Base-by-base conservation (phyloP, 306 rosid genomes). In the Bauhinia variegata region DNA sequence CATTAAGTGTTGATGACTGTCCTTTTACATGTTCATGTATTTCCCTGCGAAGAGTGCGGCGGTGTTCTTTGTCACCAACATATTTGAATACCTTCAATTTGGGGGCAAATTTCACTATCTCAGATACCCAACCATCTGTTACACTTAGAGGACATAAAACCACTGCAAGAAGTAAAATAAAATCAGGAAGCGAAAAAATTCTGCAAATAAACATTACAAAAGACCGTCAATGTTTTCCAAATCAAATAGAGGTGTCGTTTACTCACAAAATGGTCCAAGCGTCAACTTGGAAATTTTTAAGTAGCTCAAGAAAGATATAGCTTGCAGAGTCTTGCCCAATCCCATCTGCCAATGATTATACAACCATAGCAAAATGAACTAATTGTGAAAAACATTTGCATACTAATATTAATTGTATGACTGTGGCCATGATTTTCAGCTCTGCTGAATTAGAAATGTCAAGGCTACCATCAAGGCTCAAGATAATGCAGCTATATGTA, bases 261-360 rank as follows among this genome's bases (percentile, higher is more conserved):
- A 87, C 98, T 89, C 84, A 89, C 98, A 83, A 78, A 87, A 92
- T 86, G 96, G 96, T 48, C 89, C 89, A 72, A 9, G 38, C 50
- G 96, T 87, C 71, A 79, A 71, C 54, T 52, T 75, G 56, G 39
- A 68, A 41, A 74, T 70, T 85, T 87, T 92, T 79, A 92, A 81
- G 72, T 87, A 92, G 88, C 93, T 84, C 78, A 92, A 71, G 54
- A 92, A 81, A 61, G 91, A 83, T 76, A 92, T 82, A 69, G 96
- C 98, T 70, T 92, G 98, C 81, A 92, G 61, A 36, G 98, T 92
- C 96, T 92, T 92, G 46, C 98, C 96, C 37, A 92, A 80, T 70
- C 98, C 98, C 98, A 92, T 92, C 98, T 92, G 91, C 71, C 60
- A 73, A 76, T 33, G 17, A 71, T 46, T 74, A 65, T 36, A 58